Percentiles rank a stretch among this genome's conserved stretches.
phyloP scores from a whole-genome alignment of 2,329 filamentous ascomycete genomes.

The Anisogramma anomala region DNA sequence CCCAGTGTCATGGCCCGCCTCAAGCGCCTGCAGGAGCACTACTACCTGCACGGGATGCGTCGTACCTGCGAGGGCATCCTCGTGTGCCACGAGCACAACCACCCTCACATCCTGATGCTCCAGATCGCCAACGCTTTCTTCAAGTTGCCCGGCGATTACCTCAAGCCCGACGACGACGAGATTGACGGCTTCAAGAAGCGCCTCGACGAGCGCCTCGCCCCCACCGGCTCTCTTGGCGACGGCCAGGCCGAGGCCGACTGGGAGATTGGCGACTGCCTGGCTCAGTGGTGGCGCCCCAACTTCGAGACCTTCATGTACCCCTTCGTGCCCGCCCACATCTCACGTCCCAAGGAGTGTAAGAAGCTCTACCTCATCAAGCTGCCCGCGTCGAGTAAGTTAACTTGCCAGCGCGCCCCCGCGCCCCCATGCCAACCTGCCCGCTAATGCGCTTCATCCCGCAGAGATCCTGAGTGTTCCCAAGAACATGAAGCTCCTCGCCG shows the following conservation, averaged over 20 bases:
- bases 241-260: slow-evolving; percentile 78
- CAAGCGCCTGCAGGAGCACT: slow-evolving; percentile 93
- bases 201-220: slow-evolving; percentile 85
- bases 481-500: slow-evolving; percentile 98
- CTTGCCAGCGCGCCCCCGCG: neutral
- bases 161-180: slow-evolving; percentile 81
- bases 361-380: slow-evolving; percentile 97
- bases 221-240: slow-evolving; percentile 76
- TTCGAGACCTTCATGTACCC: slow-evolving; percentile 99
- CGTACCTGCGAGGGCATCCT: slow-evolving; percentile 94
- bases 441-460: slow-evolving; percentile 25
- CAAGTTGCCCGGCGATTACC: slow-evolving; percentile 94
- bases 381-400: slow-evolving; percentile 67
- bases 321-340: slow-evolving; percentile 91
- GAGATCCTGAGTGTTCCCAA: slow-evolving; percentile 94
- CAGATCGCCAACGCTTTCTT: slow-evolving; percentile 99
- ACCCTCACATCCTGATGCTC: slow-evolving; percentile 96
- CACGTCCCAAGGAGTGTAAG: slow-evolving; percentile 95
- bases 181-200: slow-evolving; percentile 87
- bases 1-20: slow-evolving; percentile 87
- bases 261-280: slow-evolving; percentile 87
- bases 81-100: slow-evolving; percentile 97
- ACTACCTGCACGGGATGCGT: slow-evolving; percentile 83
- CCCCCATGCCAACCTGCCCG: neutral
- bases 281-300: slow-evolving; percentile 98